Evolutionary conservation across 2,329 filamentous ascomycete species (phyloP).

Genomic region (Lachnellula arida): DNA sequence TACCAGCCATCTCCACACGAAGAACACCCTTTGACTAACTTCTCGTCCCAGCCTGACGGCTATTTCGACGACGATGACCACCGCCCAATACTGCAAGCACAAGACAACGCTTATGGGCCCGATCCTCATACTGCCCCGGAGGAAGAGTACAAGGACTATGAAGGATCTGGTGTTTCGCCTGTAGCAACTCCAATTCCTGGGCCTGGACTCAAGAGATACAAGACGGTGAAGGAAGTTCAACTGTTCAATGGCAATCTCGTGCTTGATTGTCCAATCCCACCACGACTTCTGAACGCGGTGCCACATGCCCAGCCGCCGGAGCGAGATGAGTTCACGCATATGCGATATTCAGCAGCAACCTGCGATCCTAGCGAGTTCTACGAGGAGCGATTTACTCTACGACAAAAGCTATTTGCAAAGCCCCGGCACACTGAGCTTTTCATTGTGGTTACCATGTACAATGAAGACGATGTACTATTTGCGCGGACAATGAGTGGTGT

Average conservation of each 20-base stretch:
- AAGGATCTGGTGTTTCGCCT: conserved; percentile 32
- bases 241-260: conserved; percentile 96
- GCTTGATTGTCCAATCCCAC: conserved; percentile 92
- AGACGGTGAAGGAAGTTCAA: conserved; percentile 98
- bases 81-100: conserved; percentile 66
- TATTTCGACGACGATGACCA: conserved; percentile 57
- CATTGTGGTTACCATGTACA: conserved; percentile 98
- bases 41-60: conserved; percentile 19
- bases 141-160: conserved; percentile 39
- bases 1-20: conserved; percentile 58
- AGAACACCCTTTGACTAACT: conserved; percentile 27
- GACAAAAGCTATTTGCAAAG: conserved; percentile 89
- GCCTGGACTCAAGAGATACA: conserved; percentile 77
- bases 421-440: conserved; percentile 90
- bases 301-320: conserved; percentile 51
- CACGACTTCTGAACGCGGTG: conserved; percentile 64
- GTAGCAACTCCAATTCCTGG: conserved; percentile 48
- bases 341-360: conserved; percentile 91
- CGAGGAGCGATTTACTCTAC: conserved; percentile 82
- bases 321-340: conserved; percentile 83
- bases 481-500: conserved; percentile 94
- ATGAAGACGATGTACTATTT: conserved; percentile 95
- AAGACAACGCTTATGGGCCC: conserved; percentile 48
- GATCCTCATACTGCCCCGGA: conserved; percentile 46
- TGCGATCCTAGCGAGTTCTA: conserved; percentile 89